Evolutionary conservation across 2,329 filamentous ascomycete genomes (phyloP).

Genomic region (Pseudocercospora ulei): DNA sequence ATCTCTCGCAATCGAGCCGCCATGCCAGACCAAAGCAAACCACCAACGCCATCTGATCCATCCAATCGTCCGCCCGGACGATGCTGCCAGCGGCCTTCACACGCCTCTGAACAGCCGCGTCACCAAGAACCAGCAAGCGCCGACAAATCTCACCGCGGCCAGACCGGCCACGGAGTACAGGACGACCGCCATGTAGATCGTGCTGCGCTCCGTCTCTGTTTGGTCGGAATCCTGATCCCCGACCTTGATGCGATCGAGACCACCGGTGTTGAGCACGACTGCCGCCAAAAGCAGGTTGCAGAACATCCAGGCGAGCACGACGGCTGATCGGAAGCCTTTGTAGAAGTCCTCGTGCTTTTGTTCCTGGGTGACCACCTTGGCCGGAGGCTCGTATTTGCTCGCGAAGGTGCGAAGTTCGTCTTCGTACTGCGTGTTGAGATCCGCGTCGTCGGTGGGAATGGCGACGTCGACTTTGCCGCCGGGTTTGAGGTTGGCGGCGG

Average conservation of each 20-base stretch:
- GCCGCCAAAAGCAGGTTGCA: constrained; percentile 84
- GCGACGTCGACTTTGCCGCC: constrained; percentile 89
- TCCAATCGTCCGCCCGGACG: constrained; percentile 8
- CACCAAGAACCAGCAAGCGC: constrained; percentile 85
- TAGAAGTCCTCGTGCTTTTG: constrained; percentile 98
- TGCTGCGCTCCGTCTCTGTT: constrained; percentile 51
- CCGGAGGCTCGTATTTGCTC: constrained; percentile 63
- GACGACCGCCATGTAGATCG: constrained; percentile 77
- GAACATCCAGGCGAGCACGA: constrained; percentile 93
- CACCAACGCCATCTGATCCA: constrained; percentile 11
- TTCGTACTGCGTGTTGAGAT: constrained; percentile 92
- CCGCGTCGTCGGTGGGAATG: constrained; percentile 78
- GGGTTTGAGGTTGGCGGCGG: constrained; percentile 79
- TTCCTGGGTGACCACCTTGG: constrained; percentile 49
- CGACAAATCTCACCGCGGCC: constrained; percentile 76
- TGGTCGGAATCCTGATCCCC: constrained; percentile 36
- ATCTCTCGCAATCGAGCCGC: constrained; percentile 10
- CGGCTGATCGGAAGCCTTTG: constrained; percentile 83
- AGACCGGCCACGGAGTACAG: constrained; percentile 81
- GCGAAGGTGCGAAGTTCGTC: constrained; percentile 66
- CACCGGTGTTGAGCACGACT: constrained; percentile 58
- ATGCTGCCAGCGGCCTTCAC: constrained; percentile 19
- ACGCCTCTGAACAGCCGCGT: constrained; percentile 65
- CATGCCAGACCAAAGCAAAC: constrained; percentile 1
- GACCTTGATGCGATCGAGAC: constrained; percentile 26